These are phyloP conservation scores for Pseudotulostoma volvatum DNA, from an alignment of 495 filamentous ascomycete genomes.

Conservation along the genomic window DNA sequence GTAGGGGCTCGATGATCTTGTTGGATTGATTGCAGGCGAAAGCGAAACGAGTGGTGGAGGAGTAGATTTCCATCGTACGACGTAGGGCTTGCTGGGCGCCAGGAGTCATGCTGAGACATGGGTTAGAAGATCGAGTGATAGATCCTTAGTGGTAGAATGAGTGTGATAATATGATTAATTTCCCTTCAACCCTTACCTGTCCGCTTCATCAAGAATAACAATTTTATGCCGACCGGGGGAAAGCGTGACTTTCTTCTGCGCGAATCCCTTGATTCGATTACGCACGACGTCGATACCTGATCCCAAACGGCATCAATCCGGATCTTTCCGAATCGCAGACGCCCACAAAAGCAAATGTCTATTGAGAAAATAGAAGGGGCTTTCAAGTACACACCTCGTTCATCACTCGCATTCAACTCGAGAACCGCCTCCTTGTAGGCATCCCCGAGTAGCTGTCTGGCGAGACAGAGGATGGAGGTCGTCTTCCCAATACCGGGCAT, in stretches of 20 bases:
- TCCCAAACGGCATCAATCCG: background rate
- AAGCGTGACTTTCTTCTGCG: conserved; percentile 97
- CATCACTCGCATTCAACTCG: conserved; percentile 90
- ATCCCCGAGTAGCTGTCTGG: conserved; percentile 79
- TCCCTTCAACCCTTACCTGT: conserved; percentile 52
- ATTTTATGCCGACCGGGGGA: conserved; percentile 85
- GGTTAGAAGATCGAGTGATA: background rate
- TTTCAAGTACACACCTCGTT: conserved; percentile 47
- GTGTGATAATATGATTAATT: background rate
- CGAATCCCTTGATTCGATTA: conserved; percentile 97
- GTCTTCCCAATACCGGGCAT: conserved; percentile 99
- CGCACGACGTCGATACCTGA: conserved; percentile 90
- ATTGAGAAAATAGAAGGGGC: background rate
- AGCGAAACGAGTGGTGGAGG: conserved; percentile 86
- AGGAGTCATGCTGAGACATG: conserved; percentile 80
- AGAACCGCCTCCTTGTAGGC: conserved; percentile 96
- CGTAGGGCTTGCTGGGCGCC: conserved; percentile 92
- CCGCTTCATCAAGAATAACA: conserved; percentile 94
- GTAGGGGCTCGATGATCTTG: conserved; percentile 97
- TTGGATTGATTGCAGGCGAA: conserved; percentile 98
- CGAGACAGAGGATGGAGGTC: conserved; percentile 85
- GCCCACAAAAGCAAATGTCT: background rate
- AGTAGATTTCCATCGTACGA: conserved; percentile 98
- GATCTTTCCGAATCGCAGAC: conserved; percentile 4
- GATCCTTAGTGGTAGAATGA: background rate